These are phyloP conservation scores for Acer campestre DNA, from an alignment of 345 rosid species.

Conservation along the genomic window DNA sequence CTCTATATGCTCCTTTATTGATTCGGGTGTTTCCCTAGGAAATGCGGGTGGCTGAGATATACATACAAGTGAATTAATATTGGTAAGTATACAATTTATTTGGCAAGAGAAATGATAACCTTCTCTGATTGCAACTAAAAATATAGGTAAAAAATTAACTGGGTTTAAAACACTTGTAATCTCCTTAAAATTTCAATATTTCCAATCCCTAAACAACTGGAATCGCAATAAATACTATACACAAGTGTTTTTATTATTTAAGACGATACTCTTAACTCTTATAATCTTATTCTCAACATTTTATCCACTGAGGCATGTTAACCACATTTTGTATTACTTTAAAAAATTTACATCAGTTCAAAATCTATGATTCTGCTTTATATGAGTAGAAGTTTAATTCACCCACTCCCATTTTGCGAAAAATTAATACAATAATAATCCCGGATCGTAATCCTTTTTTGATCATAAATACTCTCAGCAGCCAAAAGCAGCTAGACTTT, in stretches of 20 bases:
- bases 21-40: slow-evolving; percentile 73
- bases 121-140: not conserved
- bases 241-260: not conserved
- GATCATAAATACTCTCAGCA: not conserved
- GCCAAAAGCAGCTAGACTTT: not conserved
- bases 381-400: not conserved
- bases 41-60: slow-evolving; percentile 92
- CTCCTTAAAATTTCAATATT: not conserved
- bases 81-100: not conserved
- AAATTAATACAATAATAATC: not conserved
- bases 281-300: not conserved
- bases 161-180: not conserved
- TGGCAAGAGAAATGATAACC: not conserved
- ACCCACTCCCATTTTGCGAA: not conserved
- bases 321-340: not conserved
- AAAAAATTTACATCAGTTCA: not conserved
- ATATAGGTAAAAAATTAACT: not conserved
- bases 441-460: not conserved
- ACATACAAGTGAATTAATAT: slow-evolving; percentile 14
- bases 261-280: not conserved
- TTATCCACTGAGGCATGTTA: not conserved
- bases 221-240: not conserved
- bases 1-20: slow-evolving; percentile 79
- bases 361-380: not conserved
- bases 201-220: not conserved